phyloP scores from a whole-genome alignment of 2,329 filamentous ascomycete species.

The Neurospora crassa region DNA sequence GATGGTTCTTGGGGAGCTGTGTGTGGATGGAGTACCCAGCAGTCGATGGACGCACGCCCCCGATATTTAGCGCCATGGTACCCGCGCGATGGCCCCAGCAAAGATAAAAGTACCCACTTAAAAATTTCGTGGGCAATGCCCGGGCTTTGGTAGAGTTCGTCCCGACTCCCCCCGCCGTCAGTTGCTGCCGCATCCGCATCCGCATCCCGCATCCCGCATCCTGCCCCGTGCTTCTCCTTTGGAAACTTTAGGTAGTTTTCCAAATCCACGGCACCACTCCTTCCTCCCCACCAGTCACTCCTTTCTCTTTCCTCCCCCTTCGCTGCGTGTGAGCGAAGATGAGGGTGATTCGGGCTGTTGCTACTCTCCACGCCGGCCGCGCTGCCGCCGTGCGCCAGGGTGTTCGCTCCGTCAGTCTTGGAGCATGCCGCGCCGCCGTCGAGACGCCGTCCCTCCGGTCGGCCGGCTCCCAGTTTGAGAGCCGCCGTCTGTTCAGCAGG shows the following conservation, averaged over 20 bases:
- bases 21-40: background rate
- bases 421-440: constrained; percentile 19
- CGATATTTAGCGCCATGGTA: background rate
- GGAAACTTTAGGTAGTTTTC: background rate
- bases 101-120: background rate
- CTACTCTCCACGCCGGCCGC: constrained; percentile 28
- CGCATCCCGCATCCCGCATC: background rate
- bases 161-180: background rate
- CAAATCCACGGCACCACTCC: background rate
- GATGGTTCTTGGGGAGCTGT: background rate
- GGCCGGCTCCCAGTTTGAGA: constrained; percentile 24
- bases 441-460: constrained; percentile 22
- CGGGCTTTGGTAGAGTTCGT: background rate
- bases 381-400: constrained; percentile 24
- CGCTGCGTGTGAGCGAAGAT: constrained; percentile 21
- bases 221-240: background rate
- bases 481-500: constrained; percentile 30
- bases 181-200: background rate
- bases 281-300: constrained; percentile 12
- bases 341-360: constrained; percentile 30
- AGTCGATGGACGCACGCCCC: background rate
- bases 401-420: constrained; percentile 24
- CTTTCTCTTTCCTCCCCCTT: constrained; percentile 14
- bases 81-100: background rate
- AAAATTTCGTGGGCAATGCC: background rate